These are phyloP conservation scores for Licmophora abbreviata DNA, from an alignment of 108 stramenopile genomes.

Conservation along the genomic window DNA sequence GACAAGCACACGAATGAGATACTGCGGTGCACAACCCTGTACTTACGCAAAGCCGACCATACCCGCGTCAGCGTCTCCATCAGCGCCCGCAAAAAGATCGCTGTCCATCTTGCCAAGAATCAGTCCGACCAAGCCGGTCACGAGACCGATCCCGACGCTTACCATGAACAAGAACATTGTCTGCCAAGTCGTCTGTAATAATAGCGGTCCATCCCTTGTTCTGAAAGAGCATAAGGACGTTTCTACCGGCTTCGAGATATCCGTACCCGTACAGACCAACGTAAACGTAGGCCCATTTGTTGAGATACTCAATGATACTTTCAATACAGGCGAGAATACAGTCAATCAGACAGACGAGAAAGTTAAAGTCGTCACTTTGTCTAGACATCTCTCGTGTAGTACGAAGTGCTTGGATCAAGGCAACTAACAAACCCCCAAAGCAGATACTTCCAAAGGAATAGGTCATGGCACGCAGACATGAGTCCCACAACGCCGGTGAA, in stretches of 20 bases:
- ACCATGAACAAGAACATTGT: constrained; percentile 58
- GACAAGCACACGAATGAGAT: background rate
- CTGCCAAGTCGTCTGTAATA: constrained; percentile 64
- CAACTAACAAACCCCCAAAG: constrained; percentile 79
- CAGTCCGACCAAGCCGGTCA: constrained; percentile 56
- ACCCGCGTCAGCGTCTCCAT: constrained; percentile 14
- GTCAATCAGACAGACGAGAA: constrained; percentile 61
- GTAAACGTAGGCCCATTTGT: constrained; percentile 79
- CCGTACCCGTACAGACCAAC: constrained; percentile 79
- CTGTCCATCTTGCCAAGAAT: constrained; percentile 31
- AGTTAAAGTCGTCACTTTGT: constrained; percentile 30
- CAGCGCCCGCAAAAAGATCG: constrained; percentile 29
- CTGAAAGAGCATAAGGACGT: constrained; percentile 60
- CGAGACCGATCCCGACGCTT: constrained; percentile 45
- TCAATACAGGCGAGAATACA: constrained; percentile 59
- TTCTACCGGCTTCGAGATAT: constrained; percentile 67
- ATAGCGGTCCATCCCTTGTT: constrained; percentile 72
- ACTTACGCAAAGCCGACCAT: constrained; percentile 34
- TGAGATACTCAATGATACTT: constrained; percentile 60
- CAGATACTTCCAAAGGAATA: constrained; percentile 68
- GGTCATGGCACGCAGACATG: constrained; percentile 58
- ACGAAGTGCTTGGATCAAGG: constrained; percentile 69
- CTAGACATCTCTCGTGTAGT: constrained; percentile 39
- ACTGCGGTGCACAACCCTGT: background rate
- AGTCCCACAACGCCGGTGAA: constrained; percentile 39